phyloP scores from a whole-genome alignment of 2,329 filamentous ascomycete genomes.

The Elsinoe ampelina region DNA sequence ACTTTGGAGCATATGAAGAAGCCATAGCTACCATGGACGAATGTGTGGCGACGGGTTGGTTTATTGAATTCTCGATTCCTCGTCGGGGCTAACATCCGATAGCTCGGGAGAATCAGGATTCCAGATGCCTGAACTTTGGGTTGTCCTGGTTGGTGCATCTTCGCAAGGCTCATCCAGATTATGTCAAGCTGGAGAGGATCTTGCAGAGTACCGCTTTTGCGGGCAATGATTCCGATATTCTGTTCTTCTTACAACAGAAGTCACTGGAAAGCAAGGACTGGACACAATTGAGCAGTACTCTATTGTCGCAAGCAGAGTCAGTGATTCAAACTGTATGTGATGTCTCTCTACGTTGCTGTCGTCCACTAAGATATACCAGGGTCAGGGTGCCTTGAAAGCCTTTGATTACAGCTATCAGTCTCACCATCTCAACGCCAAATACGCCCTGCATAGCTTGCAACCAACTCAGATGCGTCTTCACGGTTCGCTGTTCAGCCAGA shows the following conservation, averaged over 20 bases:
- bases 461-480: conserved; percentile 65
- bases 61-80: background rate
- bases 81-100: background rate
- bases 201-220: conserved; percentile 54
- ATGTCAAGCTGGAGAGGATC: conserved; percentile 16
- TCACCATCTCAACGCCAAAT: conserved; percentile 70
- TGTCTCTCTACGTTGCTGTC: background rate
- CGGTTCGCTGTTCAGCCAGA: conserved; percentile 64
- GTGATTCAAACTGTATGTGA: conserved; percentile 61
- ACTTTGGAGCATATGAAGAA: conserved; percentile 85
- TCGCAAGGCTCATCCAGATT: conserved; percentile 66
- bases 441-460: conserved; percentile 62
- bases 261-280: conserved; percentile 14
- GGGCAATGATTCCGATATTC: conserved; percentile 68
- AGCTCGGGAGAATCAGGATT: conserved; percentile 85
- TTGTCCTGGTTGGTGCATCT: conserved; percentile 96
- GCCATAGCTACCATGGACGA: conserved; percentile 92
- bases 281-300: conserved; percentile 8
- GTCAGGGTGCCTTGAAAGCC: conserved; percentile 49
- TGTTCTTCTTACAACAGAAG: conserved; percentile 75
- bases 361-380: conserved; percentile 30
- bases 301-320: conserved; percentile 61
- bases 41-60: conserved; percentile 64
- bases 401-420: conserved; percentile 75
- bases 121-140: conserved; percentile 86